phyloP scores from a whole-genome alignment of 441 rosid genomes.

The Viola pubescens region DNA sequence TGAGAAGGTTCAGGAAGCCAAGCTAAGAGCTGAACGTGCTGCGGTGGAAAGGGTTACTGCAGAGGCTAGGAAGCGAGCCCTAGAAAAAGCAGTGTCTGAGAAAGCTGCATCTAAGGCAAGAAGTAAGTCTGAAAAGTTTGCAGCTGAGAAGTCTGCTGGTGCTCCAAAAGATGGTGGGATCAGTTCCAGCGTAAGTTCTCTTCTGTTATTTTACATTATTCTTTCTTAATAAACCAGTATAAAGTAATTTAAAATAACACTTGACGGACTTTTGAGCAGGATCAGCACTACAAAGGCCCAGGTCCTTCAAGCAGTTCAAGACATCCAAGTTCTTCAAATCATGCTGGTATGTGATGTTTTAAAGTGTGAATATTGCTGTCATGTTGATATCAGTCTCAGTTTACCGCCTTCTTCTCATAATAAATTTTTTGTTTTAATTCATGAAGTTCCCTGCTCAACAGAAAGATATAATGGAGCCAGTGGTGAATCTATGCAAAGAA shows the following conservation, averaged over 20 bases:
- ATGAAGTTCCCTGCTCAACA: slow-evolving; percentile 26
- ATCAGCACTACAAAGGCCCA: slow-evolving; percentile 38
- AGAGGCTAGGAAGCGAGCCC: slow-evolving; percentile 88
- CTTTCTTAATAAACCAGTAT: no score
- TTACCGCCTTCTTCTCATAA: slow-evolving; percentile 6
- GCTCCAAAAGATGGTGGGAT: slow-evolving; percentile 38
- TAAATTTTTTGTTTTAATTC: slow-evolving; percentile 18
- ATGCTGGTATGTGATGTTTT: slow-evolving; percentile 27
- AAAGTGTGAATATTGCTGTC: not conserved
- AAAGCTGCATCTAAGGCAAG: slow-evolving; percentile 44
- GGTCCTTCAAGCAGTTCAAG: slow-evolving; percentile 35
- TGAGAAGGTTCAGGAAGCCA: slow-evolving; percentile 60
- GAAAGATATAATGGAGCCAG: slow-evolving; percentile 33
- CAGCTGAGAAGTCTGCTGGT: slow-evolving; percentile 23
- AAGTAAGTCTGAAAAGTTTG: slow-evolving; percentile 27
- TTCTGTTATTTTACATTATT: not conserved
- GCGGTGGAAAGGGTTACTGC: slow-evolving; percentile 96
- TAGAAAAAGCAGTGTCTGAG: slow-evolving; percentile 77
- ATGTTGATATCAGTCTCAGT: not conserved
- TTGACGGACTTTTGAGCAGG: slow-evolving; percentile 40
- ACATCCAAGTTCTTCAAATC: slow-evolving; percentile 28
- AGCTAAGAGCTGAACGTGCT: slow-evolving; percentile 76
- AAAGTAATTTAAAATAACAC: no score
- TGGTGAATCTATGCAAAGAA: slow-evolving; percentile 55
- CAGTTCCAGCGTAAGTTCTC: slow-evolving; percentile 44